Evolutionary conservation across 169 alveolate species (phyloP), one percentile per base, ranked within the genome.

Genomic region (Neospora caninum): DNA sequence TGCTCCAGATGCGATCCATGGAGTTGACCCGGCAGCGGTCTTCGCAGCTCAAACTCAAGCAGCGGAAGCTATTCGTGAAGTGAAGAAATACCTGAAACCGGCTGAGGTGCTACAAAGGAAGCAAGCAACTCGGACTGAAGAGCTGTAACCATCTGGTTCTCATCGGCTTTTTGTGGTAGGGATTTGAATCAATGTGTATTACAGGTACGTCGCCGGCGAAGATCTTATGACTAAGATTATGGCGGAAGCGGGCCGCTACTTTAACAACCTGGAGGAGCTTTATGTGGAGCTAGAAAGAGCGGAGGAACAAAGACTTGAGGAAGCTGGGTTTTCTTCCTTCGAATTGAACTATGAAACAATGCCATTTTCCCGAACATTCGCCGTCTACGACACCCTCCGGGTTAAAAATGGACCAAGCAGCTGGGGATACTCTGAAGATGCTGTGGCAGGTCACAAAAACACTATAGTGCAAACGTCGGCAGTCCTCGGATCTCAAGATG

Each of bases 401-500:
- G 88, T 96, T 7, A 89, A 92, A 45, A 80, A 83, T 41, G 97
- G 97, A 0, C 96, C 97, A n/a, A 96, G 97, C 91, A 88, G 80
- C 94, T 96, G 97, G 97, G 97, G 97, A n/a, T 96, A 95, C 42
- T 89, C 97, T 36, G 95, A 95, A 91, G 89, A 92, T 16, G 43
- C 64, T 36, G 78, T 95, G 36, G 78, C 88, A 31, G 97, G 96
- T n/a, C 86, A 95, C 82, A 53, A 82, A 9, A 91, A 70, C 54
- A 43, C 94, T 27, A 88, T 96, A 45, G 97, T 94, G 31, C 97
- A 96, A 43, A 73, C 95, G 64, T 84, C 96, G 16, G 92, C 94
- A n/a, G 78, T 95, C 22, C 73, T 83, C 25, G 97, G 97, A 41
- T 64, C 67, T n/a, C 80, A 95, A 10, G 92, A 92, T 10, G 95